Base-by-base conservation (phyloP, 164 flowering plant species). In the Magnolia officinalis region DNA sequence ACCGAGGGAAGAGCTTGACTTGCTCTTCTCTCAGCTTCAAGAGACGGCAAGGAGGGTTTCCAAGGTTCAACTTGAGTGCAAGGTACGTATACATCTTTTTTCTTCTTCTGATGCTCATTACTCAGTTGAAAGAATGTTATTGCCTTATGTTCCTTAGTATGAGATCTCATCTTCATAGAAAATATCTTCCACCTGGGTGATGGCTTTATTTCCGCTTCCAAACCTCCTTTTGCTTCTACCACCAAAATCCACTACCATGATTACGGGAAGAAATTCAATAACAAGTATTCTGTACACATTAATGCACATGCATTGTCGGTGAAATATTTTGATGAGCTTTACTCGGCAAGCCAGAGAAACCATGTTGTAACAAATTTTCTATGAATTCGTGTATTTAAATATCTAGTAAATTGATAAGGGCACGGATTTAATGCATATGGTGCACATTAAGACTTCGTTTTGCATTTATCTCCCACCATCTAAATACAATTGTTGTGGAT, bases 31-130 rank as follows among this genome's bases (percentile, higher is more conserved):
- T 23, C 97, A 93, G 75, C 81, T 96, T 55, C 98, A 92, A 78
- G 99, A 93, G 76, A 90, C 94, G 26, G 98, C 99, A 71, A 85
- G 97, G 69, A 86, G 88, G 76, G 92, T 92, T 80, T 98, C 98
- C 29, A 88, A 93, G 75, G 86, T 90, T 77, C 99, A 96, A 85
- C 90, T 92, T 59, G 98, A 96, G 81, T 89, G 95, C 90, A 96
- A 93, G 96, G 99, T 94, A 85, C 49, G 16, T 6, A 16, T 4
- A 50, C 13, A 49, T 67, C 29, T 50, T 72, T 72, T 73, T 55
- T 55, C 37, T 72, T 55, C 14, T 16, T 23, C 18, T 50, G 8
- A 6, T 70, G 45, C 2, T 50, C 8, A 20, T 4, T 26, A 11
- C 11, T 68, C 29, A 24, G 49, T 68, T 37, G 19, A 8, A 14